Evolutionary conservation across 495 filamentous ascomycete genomes (phyloP).

Genomic region (Penicillium canescens): DNA sequence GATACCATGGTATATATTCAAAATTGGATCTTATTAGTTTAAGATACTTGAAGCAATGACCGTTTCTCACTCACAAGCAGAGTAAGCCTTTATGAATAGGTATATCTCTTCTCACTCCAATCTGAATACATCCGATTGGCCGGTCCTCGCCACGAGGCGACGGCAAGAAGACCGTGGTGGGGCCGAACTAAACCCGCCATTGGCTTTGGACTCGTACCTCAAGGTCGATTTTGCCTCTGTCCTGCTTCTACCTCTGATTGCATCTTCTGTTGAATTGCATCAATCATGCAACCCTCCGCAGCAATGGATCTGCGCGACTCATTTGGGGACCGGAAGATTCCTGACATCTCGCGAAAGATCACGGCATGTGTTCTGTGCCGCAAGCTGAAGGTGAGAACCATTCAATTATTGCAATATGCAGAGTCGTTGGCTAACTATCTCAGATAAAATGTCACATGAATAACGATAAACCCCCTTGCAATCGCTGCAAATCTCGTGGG

Average conservation of each 20-base stretch:
- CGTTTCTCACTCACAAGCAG: no score
- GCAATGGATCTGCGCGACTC: constrained; percentile 5
- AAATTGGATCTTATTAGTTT: no score
- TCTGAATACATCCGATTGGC: no score
- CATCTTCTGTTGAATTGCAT: neutral
- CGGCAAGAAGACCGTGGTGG: constrained; percentile 6
- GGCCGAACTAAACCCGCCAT: neutral
- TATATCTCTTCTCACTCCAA: neutral
- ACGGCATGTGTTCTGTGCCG: constrained; percentile 21
- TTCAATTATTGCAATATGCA: no score
- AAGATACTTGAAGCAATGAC: no score
- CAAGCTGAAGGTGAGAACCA: constrained; percentile 9
- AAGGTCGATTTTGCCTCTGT: no score
- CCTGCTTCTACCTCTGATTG: no score
- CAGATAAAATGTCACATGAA: constrained; percentile 14
- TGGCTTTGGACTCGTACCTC: neutral
- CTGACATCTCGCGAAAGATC: constrained; percentile 23
- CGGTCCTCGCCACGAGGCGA: no score
- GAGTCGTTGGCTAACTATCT: no score
- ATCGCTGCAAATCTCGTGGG: constrained; percentile 9
- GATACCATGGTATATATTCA: no score
- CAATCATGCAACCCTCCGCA: neutral
- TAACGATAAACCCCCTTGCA: constrained; percentile 6
- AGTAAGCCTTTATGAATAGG: neutral
- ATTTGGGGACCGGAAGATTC: constrained; percentile 22